phyloP scores from a whole-genome alignment of 192 early-diverging fungal genomes.

The Diversispora eburnea region DNA sequence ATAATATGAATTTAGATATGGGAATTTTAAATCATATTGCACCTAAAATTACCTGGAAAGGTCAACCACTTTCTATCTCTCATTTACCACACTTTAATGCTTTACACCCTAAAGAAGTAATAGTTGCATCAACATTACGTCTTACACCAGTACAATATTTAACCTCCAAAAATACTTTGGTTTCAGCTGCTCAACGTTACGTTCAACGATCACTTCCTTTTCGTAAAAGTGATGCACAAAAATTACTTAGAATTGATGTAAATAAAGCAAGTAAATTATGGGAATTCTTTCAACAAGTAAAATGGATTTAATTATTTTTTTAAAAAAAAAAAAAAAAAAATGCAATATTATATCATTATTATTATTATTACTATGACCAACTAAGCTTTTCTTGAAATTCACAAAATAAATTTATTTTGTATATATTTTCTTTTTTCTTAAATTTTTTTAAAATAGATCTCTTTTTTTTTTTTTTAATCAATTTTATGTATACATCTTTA shows the following conservation, averaged over 20 bases:
- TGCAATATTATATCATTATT: not conserved
- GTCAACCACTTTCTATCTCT: not conserved
- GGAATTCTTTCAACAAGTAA: constrained; percentile 81
- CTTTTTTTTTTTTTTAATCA: too few species aligned
- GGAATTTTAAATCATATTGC: not conserved
- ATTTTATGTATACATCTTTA: too few species aligned
- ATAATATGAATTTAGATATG: constrained; percentile 9
- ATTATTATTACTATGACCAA: not conserved
- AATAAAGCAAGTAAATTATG: constrained; percentile 89
- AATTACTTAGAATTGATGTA: constrained; percentile 86
- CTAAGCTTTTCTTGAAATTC: not conserved
- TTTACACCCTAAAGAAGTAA: constrained; percentile 62
- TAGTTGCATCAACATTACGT: constrained; percentile 75
- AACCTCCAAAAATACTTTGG: constrained; percentile 72
- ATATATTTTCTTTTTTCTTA: not conserved
- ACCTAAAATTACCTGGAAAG: constrained; percentile 19
- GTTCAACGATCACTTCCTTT: constrained; percentile 48
- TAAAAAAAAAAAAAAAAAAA: too few species aligned
- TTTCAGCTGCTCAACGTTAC: constrained; percentile 55
- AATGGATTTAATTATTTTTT: constrained; percentile 61
- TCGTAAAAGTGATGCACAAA: constrained; percentile 90
- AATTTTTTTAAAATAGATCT: too few species aligned
- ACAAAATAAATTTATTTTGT: not conserved
- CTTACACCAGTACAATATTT: constrained; percentile 82
- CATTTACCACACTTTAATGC: constrained; percentile 37